Evolutionary conservation across 352 stramenopile species (phyloP).

Genomic region (Thalassiosira allenii): DNA sequence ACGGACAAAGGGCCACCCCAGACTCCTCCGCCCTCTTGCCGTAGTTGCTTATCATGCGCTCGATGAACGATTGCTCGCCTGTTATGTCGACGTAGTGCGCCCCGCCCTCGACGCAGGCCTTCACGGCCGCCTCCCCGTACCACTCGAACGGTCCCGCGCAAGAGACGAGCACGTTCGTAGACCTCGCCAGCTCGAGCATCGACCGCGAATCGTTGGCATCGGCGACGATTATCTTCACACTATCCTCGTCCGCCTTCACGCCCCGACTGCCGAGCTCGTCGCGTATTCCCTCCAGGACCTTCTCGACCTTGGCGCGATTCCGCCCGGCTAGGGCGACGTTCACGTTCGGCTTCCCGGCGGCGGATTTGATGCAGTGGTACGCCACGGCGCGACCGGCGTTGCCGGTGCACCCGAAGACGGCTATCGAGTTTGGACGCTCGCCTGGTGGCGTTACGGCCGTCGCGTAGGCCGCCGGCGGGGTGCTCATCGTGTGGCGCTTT

Average conservation of each 20-base stretch:
- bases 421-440: conserved; percentile 23
- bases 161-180: conserved; percentile 85
- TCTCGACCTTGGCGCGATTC: conserved; percentile 46
- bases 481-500: no score
- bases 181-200: conserved; percentile 81
- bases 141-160: conserved; percentile 87
- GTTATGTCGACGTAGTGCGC: conserved; percentile 90
- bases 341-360: background rate
- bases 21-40: conserved; percentile 60
- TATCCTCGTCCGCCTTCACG: conserved; percentile 1
- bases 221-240: conserved; percentile 69
- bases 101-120: conserved; percentile 85
- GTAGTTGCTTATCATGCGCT: conserved; percentile 84
- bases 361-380: conserved; percentile 21
- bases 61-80: conserved; percentile 85
- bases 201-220: conserved; percentile 80
- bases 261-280: conserved; percentile 66
- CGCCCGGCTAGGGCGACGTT: conserved; percentile 19
- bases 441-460: background rate
- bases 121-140: conserved; percentile 86
- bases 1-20: conserved; percentile 86
- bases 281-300: conserved; percentile 69
- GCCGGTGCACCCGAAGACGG: conserved; percentile 39
- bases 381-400: conserved; percentile 38
- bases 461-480: background rate